Percentiles rank a stretch among this genome's conserved stretches.
phyloP scores from a whole-genome alignment of 2,329 filamentous ascomycete genomes.

The Venturia pyrina region DNA sequence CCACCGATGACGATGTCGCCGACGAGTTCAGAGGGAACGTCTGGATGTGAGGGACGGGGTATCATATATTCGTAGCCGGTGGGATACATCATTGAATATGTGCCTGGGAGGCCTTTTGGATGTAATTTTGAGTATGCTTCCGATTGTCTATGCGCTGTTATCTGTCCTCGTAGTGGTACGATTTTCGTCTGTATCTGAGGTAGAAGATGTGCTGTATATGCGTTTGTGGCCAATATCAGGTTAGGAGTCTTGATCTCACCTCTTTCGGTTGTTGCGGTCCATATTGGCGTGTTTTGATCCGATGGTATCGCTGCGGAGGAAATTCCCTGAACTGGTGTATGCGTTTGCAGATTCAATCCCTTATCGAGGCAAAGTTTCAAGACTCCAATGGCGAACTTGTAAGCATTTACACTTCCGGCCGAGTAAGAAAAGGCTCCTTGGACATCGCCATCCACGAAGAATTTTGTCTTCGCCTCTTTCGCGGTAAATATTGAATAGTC shows the following conservation, averaged over 20 bases:
- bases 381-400: slow-evolving; percentile 68
- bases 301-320: slow-evolving; percentile 16
- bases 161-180: slow-evolving; percentile 66
- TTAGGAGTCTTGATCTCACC: slow-evolving; percentile 54
- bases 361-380: slow-evolving; percentile 45
- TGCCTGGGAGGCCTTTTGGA: slow-evolving; percentile 39
- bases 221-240: slow-evolving; percentile 74
- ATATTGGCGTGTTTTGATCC: slow-evolving; percentile 2
- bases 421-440: slow-evolving; percentile 53
- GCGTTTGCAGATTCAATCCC: slow-evolving; percentile 63
- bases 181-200: slow-evolving; percentile 61
- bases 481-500: slow-evolving; percentile 35
- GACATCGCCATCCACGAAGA: slow-evolving; percentile 26
- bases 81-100: slow-evolving; percentile 48
- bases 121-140: slow-evolving; percentile 26
- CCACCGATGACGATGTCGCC: slow-evolving; percentile 63
- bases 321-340: slow-evolving; percentile 47
- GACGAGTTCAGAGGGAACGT: slow-evolving; percentile 27
- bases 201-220: slow-evolving; percentile 67
- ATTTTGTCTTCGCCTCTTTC: slow-evolving; percentile 33
- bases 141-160: slow-evolving; percentile 54
- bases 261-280: slow-evolving; percentile 50
- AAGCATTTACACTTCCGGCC: slow-evolving; percentile 69
- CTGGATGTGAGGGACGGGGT: slow-evolving; percentile 45
- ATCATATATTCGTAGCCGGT: slow-evolving; percentile 60